A percentile compares a stretch with the other conserved stretches of the same genome.
phyloP scores from a whole-genome alignment of 495 filamentous ascomycete species.

The Hypoxylon cercidicola region DNA sequence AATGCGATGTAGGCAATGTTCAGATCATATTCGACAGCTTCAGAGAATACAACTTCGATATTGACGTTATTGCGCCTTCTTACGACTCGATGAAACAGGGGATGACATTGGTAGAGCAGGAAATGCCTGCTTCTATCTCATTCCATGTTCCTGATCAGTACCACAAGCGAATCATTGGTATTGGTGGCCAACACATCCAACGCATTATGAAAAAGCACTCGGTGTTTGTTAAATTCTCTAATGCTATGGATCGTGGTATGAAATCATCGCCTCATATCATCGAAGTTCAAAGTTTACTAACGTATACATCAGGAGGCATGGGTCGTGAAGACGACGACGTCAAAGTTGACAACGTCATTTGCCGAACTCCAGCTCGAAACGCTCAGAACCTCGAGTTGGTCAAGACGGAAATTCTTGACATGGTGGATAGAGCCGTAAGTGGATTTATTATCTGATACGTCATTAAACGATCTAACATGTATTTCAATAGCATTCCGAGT shows the following conservation, averaged over 20 bases:
- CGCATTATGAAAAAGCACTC: slow-evolving; percentile 99
- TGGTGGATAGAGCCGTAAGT: slow-evolving; percentile 93
- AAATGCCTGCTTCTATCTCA: slow-evolving; percentile 98
- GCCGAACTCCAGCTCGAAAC: slow-evolving; percentile 95
- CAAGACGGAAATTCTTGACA: slow-evolving; percentile 98
- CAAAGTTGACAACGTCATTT: slow-evolving; percentile 99
- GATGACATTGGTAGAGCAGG: slow-evolving; percentile 92
- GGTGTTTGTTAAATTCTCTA: slow-evolving; percentile 99
- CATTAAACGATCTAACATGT: slow-evolving; percentile 1
- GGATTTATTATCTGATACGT: slow-evolving; percentile 13
- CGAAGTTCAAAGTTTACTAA: slow-evolving; percentile 31
- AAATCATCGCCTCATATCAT: background rate
- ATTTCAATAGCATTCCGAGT: slow-evolving; percentile 82
- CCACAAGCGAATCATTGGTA: slow-evolving; percentile 99
- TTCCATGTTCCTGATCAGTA: slow-evolving; percentile 99
- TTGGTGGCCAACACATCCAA: slow-evolving; percentile 98
- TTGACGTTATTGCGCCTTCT: slow-evolving; percentile 90
- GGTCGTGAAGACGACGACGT: slow-evolving; percentile 96
- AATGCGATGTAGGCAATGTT: slow-evolving; percentile 72
- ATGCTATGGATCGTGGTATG: slow-evolving; percentile 91
- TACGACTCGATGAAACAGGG: slow-evolving; percentile 94
- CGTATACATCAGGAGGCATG: slow-evolving; percentile 69
- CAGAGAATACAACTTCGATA: slow-evolving; percentile 99
- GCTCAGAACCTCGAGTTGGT: slow-evolving; percentile 95
- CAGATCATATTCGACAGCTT: slow-evolving; percentile 99